Conservation (phyloP, 2,329 filamentous ascomycete genomes). For the Purpureocillium takamizusanense region DNA sequence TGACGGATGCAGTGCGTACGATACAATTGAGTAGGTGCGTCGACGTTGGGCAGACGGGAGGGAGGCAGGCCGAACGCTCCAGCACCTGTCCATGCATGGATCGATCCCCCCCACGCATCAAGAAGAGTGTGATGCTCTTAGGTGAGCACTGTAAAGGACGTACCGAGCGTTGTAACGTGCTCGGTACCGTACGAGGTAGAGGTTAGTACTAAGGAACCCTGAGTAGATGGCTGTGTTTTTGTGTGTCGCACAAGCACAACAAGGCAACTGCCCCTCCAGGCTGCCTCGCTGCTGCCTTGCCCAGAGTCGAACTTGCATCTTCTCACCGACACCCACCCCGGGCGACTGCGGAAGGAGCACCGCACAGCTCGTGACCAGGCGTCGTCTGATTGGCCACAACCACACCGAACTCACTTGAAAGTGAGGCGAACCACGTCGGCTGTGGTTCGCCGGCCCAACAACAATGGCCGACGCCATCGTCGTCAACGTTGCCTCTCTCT, state of each 20-base stretch:
- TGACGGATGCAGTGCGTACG: no score
- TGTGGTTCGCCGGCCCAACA: background rate
- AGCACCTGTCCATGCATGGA: no score
- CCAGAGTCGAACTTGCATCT: background rate
- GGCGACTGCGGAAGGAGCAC: constrained; percentile 1
- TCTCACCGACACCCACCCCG: constrained; percentile 1
- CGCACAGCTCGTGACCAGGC: background rate
- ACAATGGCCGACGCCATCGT: background rate
- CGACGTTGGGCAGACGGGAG: no score
- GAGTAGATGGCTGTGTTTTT: background rate
- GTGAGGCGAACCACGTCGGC: constrained; percentile 2
- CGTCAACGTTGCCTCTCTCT: no score
- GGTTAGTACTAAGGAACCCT: no score
- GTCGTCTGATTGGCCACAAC: constrained; percentile 5
- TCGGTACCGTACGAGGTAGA: no score
- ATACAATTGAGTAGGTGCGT: no score
- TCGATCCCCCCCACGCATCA: no score
- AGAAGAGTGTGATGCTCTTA: no score
- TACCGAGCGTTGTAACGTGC: no score
- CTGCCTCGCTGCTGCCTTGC: constrained; percentile 1
- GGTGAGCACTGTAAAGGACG: no score
- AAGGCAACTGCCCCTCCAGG: constrained; percentile 1
- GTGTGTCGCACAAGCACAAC: background rate
- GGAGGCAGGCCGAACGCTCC: no score
- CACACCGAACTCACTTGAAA: constrained; percentile 5